Evolutionary conservation across 441 rosid genomes (phyloP).

Genomic region (Syzygium malaccense): DNA sequence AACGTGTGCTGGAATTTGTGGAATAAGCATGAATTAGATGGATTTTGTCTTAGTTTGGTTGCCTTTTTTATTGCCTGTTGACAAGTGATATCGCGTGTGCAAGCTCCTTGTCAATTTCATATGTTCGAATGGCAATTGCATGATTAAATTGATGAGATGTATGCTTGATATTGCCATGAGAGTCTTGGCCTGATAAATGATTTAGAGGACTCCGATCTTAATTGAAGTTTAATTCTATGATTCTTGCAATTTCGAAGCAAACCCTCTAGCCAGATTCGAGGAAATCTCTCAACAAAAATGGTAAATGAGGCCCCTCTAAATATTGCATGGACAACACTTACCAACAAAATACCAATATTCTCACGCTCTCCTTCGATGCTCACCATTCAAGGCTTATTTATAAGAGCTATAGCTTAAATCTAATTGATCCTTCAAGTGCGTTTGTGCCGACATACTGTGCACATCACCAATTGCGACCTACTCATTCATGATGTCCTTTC

Average conservation of each 20-base stretch:
- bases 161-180: neutral
- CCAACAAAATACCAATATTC: neutral
- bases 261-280: neutral
- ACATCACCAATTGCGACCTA: neutral
- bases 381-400: neutral
- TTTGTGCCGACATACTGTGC: neutral
- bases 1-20: fast-evolving
- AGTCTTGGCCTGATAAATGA: fast-evolving
- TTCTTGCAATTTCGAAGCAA: fast-evolving
- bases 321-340: neutral
- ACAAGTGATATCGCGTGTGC: no score
- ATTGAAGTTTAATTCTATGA: fast-evolving
- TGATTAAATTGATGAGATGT: neutral
- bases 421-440: neutral
- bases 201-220: neutral
- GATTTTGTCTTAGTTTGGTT: no score
- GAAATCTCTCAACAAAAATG: neutral
- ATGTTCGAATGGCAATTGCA: neutral
- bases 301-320: neutral
- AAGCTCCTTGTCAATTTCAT: fast-evolving
- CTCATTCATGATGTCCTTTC: neutral
- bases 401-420: neutral
- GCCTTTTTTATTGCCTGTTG: no score
- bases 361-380: neutral
- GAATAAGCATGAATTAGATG: no score